phyloP scores from a whole-genome alignment of 352 stramenopile species.

The Phytophthora litchii region DNA sequence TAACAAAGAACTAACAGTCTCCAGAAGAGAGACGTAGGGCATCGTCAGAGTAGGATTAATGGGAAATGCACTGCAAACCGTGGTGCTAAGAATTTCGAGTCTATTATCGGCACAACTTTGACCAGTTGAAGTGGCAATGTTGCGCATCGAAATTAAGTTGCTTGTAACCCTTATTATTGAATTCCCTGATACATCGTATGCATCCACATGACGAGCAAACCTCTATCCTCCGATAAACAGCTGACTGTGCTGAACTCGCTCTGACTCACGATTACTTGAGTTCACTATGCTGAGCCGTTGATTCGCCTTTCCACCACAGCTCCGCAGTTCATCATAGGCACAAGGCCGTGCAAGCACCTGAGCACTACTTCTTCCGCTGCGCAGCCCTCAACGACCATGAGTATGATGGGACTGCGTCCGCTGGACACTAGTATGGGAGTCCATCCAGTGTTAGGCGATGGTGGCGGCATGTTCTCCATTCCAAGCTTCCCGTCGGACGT shows the following conservation, averaged over 20 bases:
- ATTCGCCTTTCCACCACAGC: conserved; percentile 14
- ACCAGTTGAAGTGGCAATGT: conserved; percentile 20
- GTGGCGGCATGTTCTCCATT: conserved; percentile 46
- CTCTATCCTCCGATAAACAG: conserved; percentile 11
- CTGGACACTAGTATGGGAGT: conserved; percentile 22
- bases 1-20: not conserved
- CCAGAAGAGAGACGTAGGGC: too few relatives aligned
- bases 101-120: too few relatives aligned
- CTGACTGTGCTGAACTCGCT: conserved; percentile 14
- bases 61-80: too few relatives aligned
- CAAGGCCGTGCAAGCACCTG: conserved; percentile 1
- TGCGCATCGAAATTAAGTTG: conserved; percentile 5
- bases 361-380: conserved; percentile 12
- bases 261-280: conserved; percentile 19
- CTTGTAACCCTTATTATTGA: not conserved
- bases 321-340: conserved; percentile 20
- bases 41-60: too few relatives aligned
- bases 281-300: conserved; percentile 37
- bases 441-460: conserved; percentile 29
- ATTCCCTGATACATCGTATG: not conserved
- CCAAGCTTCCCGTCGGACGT: conserved; percentile 21
- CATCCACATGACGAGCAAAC: not conserved
- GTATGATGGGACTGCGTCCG: conserved; percentile 37
- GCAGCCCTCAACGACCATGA: conserved; percentile 13
- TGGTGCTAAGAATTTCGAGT: too few relatives aligned